A percentile compares a stretch with the other conserved stretches of the same genome.
Evolutionary conservation across 208 protist species (phyloP).

Genomic region (Sergeia podlipaevii): DNA sequence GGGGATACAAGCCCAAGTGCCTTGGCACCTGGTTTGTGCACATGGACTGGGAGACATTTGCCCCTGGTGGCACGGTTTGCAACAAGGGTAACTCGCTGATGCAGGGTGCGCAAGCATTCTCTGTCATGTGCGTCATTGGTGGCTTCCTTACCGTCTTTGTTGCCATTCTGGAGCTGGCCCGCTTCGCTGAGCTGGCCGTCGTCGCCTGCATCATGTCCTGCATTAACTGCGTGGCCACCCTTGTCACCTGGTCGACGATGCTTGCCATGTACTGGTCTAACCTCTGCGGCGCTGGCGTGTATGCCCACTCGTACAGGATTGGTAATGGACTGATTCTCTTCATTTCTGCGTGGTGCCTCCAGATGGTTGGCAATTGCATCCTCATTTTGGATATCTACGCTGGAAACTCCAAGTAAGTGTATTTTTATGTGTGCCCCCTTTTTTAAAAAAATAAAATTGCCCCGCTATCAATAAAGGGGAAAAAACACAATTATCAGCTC

Average conservation of each 20-base stretch:
- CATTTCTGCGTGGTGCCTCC: constrained; percentile 50
- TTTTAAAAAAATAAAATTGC: too few relatives aligned
- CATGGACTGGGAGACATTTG: constrained; percentile 30
- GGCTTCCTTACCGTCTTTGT: constrained; percentile 35
- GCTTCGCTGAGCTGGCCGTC: constrained; percentile 51
- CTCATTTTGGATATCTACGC: constrained; percentile 31
- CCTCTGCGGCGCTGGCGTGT: constrained; percentile 35
- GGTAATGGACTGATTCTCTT: constrained; percentile 46
- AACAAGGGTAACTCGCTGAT: constrained; percentile 47
- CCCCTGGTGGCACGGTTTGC: constrained; percentile 15
- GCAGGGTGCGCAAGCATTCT: constrained; percentile 54
- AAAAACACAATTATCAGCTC: too few relatives aligned
- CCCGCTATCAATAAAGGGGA: too few relatives aligned
- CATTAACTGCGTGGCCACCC: constrained; percentile 44
- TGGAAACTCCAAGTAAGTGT: constrained; percentile 36
- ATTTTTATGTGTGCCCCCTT: constrained; percentile 16
- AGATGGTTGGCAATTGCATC: constrained; percentile 27
- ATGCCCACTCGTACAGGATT: constrained; percentile 32
- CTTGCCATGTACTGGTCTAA: constrained; percentile 46
- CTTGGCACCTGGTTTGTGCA: constrained; percentile 42
- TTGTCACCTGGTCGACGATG: constrained; percentile 54
- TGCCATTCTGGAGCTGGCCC: constrained; percentile 38
- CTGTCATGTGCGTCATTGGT: constrained; percentile 60
- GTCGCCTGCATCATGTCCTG: constrained; percentile 47
- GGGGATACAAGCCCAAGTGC: constrained; percentile 54